phyloP scores from a whole-genome alignment of 2,329 filamentous ascomycete genomes.

The Pseudocercospora macadamiae region DNA sequence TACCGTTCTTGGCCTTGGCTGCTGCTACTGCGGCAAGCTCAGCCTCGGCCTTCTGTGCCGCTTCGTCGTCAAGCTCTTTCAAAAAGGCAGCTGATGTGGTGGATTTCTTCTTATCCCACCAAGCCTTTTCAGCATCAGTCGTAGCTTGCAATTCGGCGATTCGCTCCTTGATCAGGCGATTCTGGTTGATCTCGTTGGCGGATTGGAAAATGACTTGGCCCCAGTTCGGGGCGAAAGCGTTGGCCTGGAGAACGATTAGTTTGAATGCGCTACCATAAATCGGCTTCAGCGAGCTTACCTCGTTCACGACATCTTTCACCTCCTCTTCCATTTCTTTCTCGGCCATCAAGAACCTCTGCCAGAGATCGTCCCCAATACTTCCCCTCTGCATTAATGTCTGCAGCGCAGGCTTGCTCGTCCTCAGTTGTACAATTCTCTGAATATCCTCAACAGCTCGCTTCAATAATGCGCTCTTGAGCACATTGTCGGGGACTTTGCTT shows the following conservation, averaged over 20 bases:
- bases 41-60: constrained; percentile 14
- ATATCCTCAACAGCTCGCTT: constrained; percentile 92
- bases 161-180: constrained; percentile 73
- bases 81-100: constrained; percentile 76
- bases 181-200: constrained; percentile 92
- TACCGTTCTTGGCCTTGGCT: constrained; percentile 32
- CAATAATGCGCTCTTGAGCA: constrained; percentile 85
- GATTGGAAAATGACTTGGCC: constrained; percentile 95
- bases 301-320: constrained; percentile 86
- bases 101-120: constrained; percentile 86
- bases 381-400: constrained; percentile 82
- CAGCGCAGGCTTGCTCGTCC: constrained; percentile 85
- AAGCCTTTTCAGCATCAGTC: constrained; percentile 74
- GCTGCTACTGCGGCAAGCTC: constrained; percentile 29
- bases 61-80: constrained; percentile 73
- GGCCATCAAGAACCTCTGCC: constrained; percentile 86
- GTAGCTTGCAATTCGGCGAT: constrained; percentile 75
- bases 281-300: constrained; percentile 69
- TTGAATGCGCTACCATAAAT: too few relatives aligned
- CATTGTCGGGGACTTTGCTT: constrained; percentile 74
- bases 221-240: constrained; percentile 86
- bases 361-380: constrained; percentile 93
- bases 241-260: constrained; percentile 65
- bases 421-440: constrained; percentile 83
- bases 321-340: constrained; percentile 99